These are phyloP conservation scores for Mycosphaerella sp. DNA, from an alignment of 2,329 filamentous ascomycete genomes.

Conservation along the genomic window DNA sequence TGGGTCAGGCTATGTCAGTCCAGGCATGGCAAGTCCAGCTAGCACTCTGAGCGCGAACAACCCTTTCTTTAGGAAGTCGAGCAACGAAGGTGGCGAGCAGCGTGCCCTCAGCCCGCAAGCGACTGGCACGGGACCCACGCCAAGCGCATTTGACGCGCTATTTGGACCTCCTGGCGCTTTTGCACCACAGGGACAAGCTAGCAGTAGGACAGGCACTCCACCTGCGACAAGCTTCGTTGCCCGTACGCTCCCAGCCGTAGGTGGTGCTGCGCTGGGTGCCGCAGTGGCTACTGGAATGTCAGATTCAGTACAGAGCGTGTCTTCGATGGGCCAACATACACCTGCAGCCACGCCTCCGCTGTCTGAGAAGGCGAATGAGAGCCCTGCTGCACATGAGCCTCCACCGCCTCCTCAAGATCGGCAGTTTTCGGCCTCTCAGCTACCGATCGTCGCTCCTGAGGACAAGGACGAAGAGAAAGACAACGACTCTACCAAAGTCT, in stretches of 20 bases:
- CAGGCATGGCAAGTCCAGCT: slow-evolving; percentile 22
- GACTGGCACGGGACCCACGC: slow-evolving; percentile 27
- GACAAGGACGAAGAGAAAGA: slow-evolving; percentile 33
- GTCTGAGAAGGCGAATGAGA: slow-evolving; percentile 44
- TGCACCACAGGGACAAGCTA: slow-evolving; percentile 26
- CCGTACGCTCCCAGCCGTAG: slow-evolving; percentile 19
- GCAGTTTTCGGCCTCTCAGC: slow-evolving; percentile 70
- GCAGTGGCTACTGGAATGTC: slow-evolving; percentile 22
- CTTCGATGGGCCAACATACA: slow-evolving; percentile 40
- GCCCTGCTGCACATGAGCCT: slow-evolving; percentile 52
- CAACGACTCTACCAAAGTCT: slow-evolving; percentile 52
- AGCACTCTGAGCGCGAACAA: slow-evolving; percentile 60
- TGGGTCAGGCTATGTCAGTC: slow-evolving; percentile 5
- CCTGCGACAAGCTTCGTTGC: slow-evolving; percentile 31
- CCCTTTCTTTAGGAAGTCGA: slow-evolving; percentile 75
- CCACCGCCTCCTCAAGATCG: slow-evolving; percentile 66
- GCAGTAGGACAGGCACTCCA: slow-evolving; percentile 28
- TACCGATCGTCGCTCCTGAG: slow-evolving; percentile 61
- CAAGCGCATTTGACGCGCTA: slow-evolving; percentile 35
- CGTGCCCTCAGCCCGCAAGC: slow-evolving; percentile 24
- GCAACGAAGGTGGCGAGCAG: slow-evolving; percentile 22
- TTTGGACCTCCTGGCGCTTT: slow-evolving; percentile 41
- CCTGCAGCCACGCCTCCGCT: slow-evolving; percentile 59
- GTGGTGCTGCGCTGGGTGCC: slow-evolving; percentile 9
- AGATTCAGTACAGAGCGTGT: slow-evolving; percentile 27